Evolutionary conservation across 1,139 yeast genomes (phyloP).

Genomic region (Debaryomyces fabryi): DNA sequence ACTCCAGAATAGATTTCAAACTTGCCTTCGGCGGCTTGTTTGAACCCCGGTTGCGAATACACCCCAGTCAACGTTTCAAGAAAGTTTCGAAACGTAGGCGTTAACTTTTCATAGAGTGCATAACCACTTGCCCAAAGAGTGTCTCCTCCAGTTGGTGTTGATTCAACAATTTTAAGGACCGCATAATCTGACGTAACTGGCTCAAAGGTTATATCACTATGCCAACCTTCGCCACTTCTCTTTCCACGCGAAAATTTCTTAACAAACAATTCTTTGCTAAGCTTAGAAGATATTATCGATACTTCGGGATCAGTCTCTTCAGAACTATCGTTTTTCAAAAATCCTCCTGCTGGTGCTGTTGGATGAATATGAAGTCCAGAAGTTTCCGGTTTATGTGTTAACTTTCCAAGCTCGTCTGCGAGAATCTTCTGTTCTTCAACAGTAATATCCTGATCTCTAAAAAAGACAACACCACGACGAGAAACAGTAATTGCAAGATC

Average conservation of each 20-base stretch:
- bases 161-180: constrained; percentile 9
- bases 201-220: constrained; percentile 10
- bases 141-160: constrained; percentile 10
- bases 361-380: constrained; percentile 12
- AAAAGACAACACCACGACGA: background rate
- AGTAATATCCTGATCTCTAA: background rate
- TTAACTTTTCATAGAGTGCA: background rate
- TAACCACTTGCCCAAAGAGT: constrained; percentile 12
- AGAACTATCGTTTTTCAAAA: constrained; percentile 9
- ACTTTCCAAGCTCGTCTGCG: constrained; percentile 7
- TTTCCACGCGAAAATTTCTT: background rate
- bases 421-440: background rate
- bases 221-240: constrained; percentile 7
- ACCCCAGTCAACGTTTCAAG: background rate
- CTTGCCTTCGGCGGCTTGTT: constrained; percentile 9
- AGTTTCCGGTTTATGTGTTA: constrained; percentile 9
- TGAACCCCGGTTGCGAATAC: constrained; percentile 7
- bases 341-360: constrained; percentile 13
- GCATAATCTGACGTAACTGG: constrained; percentile 11
- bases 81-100: background rate
- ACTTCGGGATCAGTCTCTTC: constrained; percentile 6
- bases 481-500: background rate
- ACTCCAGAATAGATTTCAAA: constrained; percentile 7
- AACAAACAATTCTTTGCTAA: background rate
- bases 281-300: background rate